A percentile compares a stretch with the other conserved stretches of the same genome.
Evolutionary conservation across 2,329 filamentous ascomycete genomes (phyloP).

Genomic region (Penicillium sp.): DNA sequence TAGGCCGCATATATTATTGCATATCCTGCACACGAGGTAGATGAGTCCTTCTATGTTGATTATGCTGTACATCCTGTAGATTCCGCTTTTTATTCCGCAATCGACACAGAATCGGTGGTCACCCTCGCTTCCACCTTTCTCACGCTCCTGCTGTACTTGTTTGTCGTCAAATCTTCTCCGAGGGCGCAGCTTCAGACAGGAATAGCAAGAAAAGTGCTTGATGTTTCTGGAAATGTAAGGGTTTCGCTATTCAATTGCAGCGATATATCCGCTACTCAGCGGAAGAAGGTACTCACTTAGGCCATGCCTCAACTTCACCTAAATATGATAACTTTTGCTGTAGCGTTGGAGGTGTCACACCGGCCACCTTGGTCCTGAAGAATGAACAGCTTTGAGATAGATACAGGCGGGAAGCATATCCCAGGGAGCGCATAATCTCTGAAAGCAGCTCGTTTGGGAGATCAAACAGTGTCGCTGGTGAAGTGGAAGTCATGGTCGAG

Average conservation of each 20-base stretch:
- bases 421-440: not conserved
- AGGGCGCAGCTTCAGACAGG: not conserved
- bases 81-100: not conserved
- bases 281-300: not conserved
- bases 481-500: not conserved
- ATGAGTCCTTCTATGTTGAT: not conserved
- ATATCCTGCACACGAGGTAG: not conserved
- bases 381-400: not conserved
- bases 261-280: not conserved
- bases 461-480: not conserved
- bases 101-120: not conserved
- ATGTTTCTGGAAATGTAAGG: not conserved
- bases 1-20: not conserved
- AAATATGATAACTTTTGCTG: not conserved
- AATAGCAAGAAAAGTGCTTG: not conserved
- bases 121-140: not conserved
- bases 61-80: not conserved
- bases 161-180: not conserved
- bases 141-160: not conserved
- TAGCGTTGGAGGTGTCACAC: not conserved
- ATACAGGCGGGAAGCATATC: not conserved
- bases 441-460: not conserved
- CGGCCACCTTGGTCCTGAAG: not conserved
- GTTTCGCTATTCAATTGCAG: not conserved
- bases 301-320: not conserved